Percentiles rank a stretch among this genome's conserved stretches.
Evolutionary conservation across 164 flowering plant genomes (phyloP).

Genomic region (Nymphaea colorata): DNA sequence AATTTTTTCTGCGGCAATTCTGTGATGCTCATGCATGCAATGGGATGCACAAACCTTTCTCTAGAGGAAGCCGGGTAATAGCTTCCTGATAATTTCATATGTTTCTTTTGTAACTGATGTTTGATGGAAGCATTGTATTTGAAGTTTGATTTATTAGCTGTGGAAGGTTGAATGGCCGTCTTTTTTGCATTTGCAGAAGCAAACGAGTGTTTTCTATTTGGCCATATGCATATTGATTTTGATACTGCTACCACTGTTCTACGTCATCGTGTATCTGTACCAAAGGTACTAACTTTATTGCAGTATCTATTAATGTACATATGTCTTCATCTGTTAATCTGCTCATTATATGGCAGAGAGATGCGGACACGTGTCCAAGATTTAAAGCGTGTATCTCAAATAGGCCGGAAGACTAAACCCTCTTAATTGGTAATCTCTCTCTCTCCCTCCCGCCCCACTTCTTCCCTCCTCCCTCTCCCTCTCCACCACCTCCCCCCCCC

Average conservation of each 20-base stretch:
- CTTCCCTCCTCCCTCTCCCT: background rate
- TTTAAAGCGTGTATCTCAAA: slow-evolving; percentile 53
- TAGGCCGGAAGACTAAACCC: slow-evolving; percentile 26
- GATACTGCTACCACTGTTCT: slow-evolving; percentile 87
- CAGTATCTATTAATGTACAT: background rate
- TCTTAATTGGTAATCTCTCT: slow-evolving; percentile 23
- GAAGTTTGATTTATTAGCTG: background rate
- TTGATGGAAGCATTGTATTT: background rate
- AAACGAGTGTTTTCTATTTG: slow-evolving; percentile 51
- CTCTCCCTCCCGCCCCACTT: background rate
- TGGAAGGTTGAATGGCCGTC: background rate
- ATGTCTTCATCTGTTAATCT: slow-evolving; percentile 1
- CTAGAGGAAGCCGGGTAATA: slow-evolving; percentile 70
- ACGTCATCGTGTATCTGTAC: slow-evolving; percentile 56
- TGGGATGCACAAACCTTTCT: slow-evolving; percentile 48
- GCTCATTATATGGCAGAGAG: slow-evolving; percentile 33
- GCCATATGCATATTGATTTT: slow-evolving; percentile 59
- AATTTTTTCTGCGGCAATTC: slow-evolving; percentile 82
- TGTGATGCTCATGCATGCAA: slow-evolving; percentile 90
- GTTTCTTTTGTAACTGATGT: background rate
- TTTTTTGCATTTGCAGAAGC: slow-evolving; percentile 49
- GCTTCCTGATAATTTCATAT: slow-evolving; percentile 2
- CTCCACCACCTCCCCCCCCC: too few species aligned
- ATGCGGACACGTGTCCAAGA: slow-evolving; percentile 47
- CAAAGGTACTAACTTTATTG: slow-evolving; percentile 40